Conservation (phyloP, 108 stramenopile genomes). For the Ochromonas danica region DNA sequence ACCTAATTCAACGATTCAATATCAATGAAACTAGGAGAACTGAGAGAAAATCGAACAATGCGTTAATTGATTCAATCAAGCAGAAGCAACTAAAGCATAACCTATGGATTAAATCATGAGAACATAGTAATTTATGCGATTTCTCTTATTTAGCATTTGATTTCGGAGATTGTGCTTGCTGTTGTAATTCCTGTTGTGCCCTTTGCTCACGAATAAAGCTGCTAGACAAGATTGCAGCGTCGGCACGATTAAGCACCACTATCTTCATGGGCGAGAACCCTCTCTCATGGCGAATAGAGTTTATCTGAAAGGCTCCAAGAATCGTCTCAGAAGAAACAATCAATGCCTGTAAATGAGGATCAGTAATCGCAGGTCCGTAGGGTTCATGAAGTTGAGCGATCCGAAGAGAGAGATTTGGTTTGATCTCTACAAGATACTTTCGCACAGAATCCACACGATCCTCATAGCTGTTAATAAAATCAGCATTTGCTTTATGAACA, state of each 20-base stretch:
- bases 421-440: neutral
- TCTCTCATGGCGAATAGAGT: neutral
- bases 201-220: constrained; percentile 20
- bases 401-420: neutral
- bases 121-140: too few relatives aligned
- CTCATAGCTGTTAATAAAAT: neutral
- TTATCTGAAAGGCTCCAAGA: constrained; percentile 26
- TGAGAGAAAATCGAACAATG: too few relatives aligned
- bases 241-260: neutral
- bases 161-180: too few relatives aligned
- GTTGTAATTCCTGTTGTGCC: too few relatives aligned
- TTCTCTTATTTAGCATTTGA: too few relatives aligned
- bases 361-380: constrained; percentile 21
- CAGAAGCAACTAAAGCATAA: too few relatives aligned
- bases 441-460: neutral
- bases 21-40: too few relatives aligned
- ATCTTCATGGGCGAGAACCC: neutral
- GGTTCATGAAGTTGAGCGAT: neutral
- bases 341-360: constrained; percentile 1
- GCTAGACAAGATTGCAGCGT: constrained; percentile 27
- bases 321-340: constrained; percentile 34
- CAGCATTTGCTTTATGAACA: neutral
- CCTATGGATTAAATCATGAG: too few relatives aligned
- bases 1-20: too few relatives aligned
- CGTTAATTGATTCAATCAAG: too few relatives aligned